Evolutionary conservation across 2,329 filamentous ascomycete genomes (phyloP), one percentile per base, ranked within the genome.

Genomic region (Cylindrodendrum hubeiense): DNA sequence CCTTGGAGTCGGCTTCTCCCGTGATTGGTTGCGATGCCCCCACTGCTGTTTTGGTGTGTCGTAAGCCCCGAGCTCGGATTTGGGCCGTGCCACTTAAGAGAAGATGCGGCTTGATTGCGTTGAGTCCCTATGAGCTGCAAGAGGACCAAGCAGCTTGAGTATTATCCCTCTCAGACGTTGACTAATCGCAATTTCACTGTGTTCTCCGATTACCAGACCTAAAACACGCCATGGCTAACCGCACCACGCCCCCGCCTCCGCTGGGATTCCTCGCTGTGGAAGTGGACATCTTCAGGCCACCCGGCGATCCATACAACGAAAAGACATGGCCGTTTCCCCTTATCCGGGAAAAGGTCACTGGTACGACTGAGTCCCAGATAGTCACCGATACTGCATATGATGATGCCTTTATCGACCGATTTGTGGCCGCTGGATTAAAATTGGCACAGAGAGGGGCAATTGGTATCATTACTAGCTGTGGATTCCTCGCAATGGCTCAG

Each of bases 401-500:
- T 24, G 72, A 74, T 52, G 76, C 67, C 1, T 80, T 81, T 28
- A 73, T 79, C 30, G 73, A 78, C 24, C 67, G 72, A 1, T 80
- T 81, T 50, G 78, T 80, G 6, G 69, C 71, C 24, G 76, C 79
- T 1, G 77, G 78, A 3, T 54, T 72, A 51, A 76, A 66, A 37
- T 72, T 81, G 2, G 75, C 75, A 5, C 69, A 77, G 12, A 69
- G 72, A 47, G 79, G 79, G 1, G 73, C 74, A 21, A 73, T 81
- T 3, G 79, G 79, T 24, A 76, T 80, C 50, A 76, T 81, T 34
- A 81, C 79, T 2, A 80, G 79, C 68, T 81, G 79, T 54, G 79
- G 79, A 1, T 81, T 81, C 56, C 69, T 81, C 6, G 79, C 79
- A 19, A 75, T 79, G 71, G 77, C 76, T 1, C 79, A 81, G 52